phyloP scores from a whole-genome alignment of 306 rosid genomes.

The Fagus crenata region DNA sequence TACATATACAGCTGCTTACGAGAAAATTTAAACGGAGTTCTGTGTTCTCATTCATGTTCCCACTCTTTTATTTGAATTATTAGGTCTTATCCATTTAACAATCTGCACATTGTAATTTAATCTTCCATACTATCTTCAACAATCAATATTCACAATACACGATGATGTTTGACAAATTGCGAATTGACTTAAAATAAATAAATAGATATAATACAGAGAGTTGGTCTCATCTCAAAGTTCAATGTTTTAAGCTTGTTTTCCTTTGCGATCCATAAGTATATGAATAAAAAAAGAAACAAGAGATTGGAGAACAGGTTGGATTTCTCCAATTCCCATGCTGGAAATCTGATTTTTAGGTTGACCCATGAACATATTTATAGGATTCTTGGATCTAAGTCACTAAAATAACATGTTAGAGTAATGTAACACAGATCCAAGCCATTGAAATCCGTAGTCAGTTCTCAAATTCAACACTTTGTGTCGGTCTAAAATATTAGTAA shows the following conservation, averaged over 20 bases:
- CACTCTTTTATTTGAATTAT: too few species aligned
- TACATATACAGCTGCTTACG: neutral
- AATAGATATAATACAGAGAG: slow-evolving; percentile 4
- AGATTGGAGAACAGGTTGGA: slow-evolving; percentile 20
- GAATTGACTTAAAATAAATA: slow-evolving; percentile 34
- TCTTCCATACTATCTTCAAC: neutral
- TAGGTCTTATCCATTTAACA: neutral
- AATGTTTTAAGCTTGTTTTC: neutral
- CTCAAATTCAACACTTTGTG: slow-evolving; percentile 39
- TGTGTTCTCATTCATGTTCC: neutral
- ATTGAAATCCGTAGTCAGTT: slow-evolving; percentile 27
- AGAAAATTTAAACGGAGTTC: neutral
- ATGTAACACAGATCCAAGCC: slow-evolving; percentile 28
- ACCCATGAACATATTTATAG: slow-evolving; percentile 38
- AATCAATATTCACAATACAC: neutral
- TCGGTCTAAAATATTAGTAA: neutral
- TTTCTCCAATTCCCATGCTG: slow-evolving; percentile 40
- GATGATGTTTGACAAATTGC: neutral
- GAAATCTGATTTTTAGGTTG: slow-evolving; percentile 52
- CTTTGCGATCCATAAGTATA: slow-evolving; percentile 29
- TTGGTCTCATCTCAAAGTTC: neutral
- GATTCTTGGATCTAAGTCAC: slow-evolving; percentile 59
- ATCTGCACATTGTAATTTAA: neutral
- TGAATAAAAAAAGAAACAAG: neutral
- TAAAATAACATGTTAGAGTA: slow-evolving; percentile 14